Base-by-base conservation (phyloP, 352 stramenopile species). In the Phytophthora fragariaefolia region DNA sequence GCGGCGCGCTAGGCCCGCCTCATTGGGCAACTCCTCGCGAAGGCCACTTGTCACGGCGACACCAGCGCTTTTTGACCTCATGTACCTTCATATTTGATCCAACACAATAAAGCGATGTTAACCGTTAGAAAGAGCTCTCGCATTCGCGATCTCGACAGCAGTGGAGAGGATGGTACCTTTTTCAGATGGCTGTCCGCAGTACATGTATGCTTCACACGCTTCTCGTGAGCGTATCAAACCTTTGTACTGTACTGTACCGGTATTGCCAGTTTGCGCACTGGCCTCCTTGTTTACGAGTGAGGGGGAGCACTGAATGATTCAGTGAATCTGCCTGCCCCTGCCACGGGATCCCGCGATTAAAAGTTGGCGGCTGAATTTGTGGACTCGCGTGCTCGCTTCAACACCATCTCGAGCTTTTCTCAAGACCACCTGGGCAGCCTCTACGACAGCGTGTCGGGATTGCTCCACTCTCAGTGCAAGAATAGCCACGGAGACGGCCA, bases 341-440 rank as follows among this genome's bases (percentile, higher is more conserved):
- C n/a, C n/a, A n/a, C n/a, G n/a, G n/a, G n/a, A n/a, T n/a, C n/a
- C n/a, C n/a, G n/a, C n/a, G n/a, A n/a, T n/a, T n/a, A n/a, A n/a
- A n/a, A n/a, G n/a, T n/a, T n/a, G n/a, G n/a, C n/a, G n/a, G n/a
- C n/a, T n/a, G 18, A 42, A 42, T 42, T 42, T 42, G 34, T 42
- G 34, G 34, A 17, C 34, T 42, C 34, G 18, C 34, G 13, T 42
- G 34, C 34, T 17, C 15, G 34, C 34, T 36, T 36, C 8, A 36
- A 12, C 1, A 63, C 56, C 30, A 63, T 63, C 55, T 17, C 55
- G 23, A 49, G 30, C 32, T 43, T 65, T 65, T 64, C 56, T 66
- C 48, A 53, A 22, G n/a, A 36, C 56, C 46, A 58, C 36, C 59
- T 67, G 59, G 38, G 26, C 50, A 60, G 42, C 63, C 57, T 71